A percentile compares a stretch with the other conserved stretches of the same genome.
Conservation (phyloP, 371 early-diverging fungal genomes). For the Umbelopsis sp. region DNA sequence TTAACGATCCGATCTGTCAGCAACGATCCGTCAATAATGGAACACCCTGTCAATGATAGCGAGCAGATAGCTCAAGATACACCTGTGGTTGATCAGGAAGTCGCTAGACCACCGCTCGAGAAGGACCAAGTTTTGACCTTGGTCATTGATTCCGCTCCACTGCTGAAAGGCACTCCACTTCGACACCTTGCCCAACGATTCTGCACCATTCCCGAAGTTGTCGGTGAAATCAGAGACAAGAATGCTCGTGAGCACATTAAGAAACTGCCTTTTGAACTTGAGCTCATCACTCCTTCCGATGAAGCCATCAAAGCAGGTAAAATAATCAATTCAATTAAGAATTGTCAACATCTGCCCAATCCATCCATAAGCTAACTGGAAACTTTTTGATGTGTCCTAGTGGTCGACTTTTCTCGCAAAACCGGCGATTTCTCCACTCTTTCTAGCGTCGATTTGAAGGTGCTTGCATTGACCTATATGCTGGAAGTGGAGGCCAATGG, state of each 20-base stretch:
- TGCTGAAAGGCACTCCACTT: constrained; percentile 55
- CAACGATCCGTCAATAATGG: constrained; percentile 17
- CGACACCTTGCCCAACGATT: constrained; percentile 69
- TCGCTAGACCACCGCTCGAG: neutral
- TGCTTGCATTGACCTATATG: constrained; percentile 88
- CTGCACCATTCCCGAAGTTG: constrained; percentile 87
- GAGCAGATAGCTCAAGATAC: neutral
- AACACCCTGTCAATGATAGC: constrained; percentile 17
- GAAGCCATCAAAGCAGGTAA: constrained; percentile 78
- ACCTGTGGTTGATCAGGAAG: neutral
- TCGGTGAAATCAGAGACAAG: constrained; percentile 83
- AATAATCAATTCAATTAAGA: too few relatives aligned
- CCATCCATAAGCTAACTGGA: too few relatives aligned
- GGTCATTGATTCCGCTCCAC: constrained; percentile 68
- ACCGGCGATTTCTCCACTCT: constrained; percentile 92
- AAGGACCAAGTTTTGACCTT: constrained; percentile 38
- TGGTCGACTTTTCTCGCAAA: constrained; percentile 83
- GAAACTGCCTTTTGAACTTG: constrained; percentile 68
- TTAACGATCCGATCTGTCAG: constrained; percentile 13
- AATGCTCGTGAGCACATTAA: constrained; percentile 72
- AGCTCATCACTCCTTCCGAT: constrained; percentile 71
- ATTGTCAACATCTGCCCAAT: too few relatives aligned
- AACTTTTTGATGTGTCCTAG: constrained; percentile 34
- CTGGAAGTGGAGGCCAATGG: constrained; percentile 81
- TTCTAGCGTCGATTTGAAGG: constrained; percentile 85